These are phyloP conservation scores for Emergomyces orientalis DNA, from an alignment of 2,329 filamentous ascomycete species.

Conservation along the genomic window DNA sequence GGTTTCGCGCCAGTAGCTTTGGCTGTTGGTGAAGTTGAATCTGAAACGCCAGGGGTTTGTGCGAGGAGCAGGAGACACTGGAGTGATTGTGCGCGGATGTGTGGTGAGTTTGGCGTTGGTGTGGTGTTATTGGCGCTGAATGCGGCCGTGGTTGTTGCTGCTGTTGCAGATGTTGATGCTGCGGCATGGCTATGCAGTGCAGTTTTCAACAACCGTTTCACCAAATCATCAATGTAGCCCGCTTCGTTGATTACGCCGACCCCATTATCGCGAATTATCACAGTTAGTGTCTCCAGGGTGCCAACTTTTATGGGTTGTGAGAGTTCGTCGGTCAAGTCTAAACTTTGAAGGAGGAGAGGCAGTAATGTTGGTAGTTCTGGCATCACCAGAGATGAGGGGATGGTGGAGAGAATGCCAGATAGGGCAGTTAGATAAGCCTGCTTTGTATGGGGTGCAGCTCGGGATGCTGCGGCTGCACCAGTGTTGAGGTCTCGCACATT, in stretches of 20 bases:
- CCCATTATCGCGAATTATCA: constrained; percentile 50
- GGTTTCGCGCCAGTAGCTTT: constrained; percentile 22
- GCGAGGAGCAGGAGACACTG: constrained; percentile 33
- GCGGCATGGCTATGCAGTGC: constrained; percentile 23
- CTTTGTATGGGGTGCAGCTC: constrained; percentile 35
- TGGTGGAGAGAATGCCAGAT: constrained; percentile 50
- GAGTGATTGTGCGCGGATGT: constrained; percentile 29
- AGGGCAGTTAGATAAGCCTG: constrained; percentile 55
- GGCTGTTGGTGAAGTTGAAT: constrained; percentile 10
- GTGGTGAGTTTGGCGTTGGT: constrained; percentile 17
- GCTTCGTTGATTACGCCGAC: constrained; percentile 40
- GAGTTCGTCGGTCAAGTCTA: constrained; percentile 44
- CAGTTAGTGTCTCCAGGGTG: constrained; percentile 50
- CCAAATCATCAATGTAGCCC: constrained; percentile 50
- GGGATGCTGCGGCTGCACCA: constrained; percentile 15
- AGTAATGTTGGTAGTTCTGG: constrained; percentile 49
- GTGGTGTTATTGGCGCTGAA: not conserved
- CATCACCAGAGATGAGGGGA: constrained; percentile 51
- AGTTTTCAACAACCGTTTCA: constrained; percentile 47
- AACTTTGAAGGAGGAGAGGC: constrained; percentile 53
- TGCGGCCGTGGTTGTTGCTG: constrained; percentile 12
- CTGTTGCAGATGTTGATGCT: constrained; percentile 9
- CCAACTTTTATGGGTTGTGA: constrained; percentile 49
- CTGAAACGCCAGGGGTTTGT: constrained; percentile 19
- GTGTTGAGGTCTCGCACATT: constrained; percentile 40